These are phyloP conservation scores for Chaetoceros muelleri DNA, from an alignment of 108 stramenopile genomes.

Conservation along the genomic window DNA sequence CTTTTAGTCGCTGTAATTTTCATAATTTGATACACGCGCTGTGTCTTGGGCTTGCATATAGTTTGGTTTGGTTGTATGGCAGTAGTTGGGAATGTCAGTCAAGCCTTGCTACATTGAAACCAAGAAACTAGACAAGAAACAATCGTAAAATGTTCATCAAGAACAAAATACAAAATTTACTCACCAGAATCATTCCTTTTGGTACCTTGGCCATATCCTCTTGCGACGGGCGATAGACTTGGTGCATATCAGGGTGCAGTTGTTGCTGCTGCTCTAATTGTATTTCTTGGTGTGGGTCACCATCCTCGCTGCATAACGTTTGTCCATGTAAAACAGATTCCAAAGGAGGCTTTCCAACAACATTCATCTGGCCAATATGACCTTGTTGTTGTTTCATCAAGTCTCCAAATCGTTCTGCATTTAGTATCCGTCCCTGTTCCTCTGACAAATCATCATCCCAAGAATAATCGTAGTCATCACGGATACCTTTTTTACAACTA, in stretches of 20 bases:
- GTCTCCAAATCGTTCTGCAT: background rate
- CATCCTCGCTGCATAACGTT: background rate
- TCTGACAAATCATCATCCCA: background rate
- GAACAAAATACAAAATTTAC: background rate
- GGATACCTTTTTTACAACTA: too few species aligned
- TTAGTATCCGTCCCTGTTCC: background rate
- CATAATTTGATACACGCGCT: background rate
- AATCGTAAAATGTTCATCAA: background rate
- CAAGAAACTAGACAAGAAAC: background rate
- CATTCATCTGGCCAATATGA: background rate
- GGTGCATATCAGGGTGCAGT: too few species aligned
- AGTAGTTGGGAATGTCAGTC: too few species aligned
- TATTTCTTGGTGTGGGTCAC: background rate
- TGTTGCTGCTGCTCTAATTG: background rate
- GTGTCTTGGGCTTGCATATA: background rate
- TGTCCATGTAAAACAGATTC: background rate
- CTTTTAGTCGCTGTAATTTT: background rate
- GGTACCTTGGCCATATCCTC: background rate
- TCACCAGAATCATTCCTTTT: background rate
- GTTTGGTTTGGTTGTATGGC: too few species aligned
- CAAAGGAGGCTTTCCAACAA: background rate
- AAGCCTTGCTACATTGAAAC: too few species aligned
- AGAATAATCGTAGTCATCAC: background rate
- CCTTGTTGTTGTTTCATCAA: background rate
- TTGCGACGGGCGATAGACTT: background rate